Conservation (phyloP, 2,329 filamentous ascomycete species). For the Colletotrichum trifolii region DNA sequence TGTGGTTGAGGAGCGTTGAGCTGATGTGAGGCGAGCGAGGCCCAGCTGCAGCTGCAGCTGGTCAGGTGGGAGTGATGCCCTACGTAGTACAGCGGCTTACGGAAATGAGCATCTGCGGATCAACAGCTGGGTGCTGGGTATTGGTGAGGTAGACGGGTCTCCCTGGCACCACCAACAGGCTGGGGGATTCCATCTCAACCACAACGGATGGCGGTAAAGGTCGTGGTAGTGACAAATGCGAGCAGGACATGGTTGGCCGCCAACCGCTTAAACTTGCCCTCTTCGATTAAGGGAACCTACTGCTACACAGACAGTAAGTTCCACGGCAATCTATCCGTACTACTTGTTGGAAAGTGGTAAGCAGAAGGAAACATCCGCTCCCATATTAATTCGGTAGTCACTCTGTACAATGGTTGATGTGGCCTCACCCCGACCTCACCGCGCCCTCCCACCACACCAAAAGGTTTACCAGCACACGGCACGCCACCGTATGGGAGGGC, state of each 20-base stretch:
- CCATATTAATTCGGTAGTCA: too few species aligned
- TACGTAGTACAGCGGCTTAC: background rate
- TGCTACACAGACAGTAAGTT: too few species aligned
- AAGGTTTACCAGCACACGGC: too few species aligned
- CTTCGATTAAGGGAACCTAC: background rate
- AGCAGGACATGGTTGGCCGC: background rate
- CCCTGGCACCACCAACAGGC: background rate
- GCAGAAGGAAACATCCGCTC: too few species aligned
- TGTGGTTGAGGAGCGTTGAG: background rate
- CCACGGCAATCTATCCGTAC: too few species aligned
- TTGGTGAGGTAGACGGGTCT: background rate
- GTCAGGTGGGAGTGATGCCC: background rate
- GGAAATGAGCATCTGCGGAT: slow-evolving; percentile 12
- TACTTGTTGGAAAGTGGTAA: too few species aligned
- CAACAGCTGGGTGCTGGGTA: background rate
- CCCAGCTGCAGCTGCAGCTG: background rate
- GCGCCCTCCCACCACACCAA: too few species aligned
- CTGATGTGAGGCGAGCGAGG: slow-evolving; percentile 13
- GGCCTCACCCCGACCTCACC: too few species aligned
- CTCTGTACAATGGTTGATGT: too few species aligned
- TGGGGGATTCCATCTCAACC: slow-evolving; percentile 7
- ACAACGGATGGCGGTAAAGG: too few species aligned
- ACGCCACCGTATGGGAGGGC: too few species aligned
- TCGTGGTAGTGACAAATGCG: too few species aligned
- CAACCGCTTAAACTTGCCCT: slow-evolving; percentile 36